Evolutionary conservation across 2,329 filamentous ascomycete genomes (phyloP).

Genomic region (Aspergillus chevalieri): DNA sequence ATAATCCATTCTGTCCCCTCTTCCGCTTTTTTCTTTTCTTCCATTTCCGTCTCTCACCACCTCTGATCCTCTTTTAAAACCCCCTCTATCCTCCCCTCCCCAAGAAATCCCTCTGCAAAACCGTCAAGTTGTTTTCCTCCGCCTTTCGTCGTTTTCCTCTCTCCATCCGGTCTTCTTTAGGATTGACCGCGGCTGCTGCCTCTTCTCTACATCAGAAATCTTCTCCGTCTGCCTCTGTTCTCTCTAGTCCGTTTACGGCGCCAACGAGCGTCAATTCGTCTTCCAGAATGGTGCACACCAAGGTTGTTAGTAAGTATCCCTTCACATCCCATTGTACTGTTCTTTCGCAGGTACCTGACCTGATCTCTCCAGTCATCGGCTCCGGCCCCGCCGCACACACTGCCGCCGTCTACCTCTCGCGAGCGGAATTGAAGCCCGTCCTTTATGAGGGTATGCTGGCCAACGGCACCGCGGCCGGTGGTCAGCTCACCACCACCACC

Average conservation of each 20-base stretch:
- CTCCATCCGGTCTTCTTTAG: slow-evolving; percentile 65
- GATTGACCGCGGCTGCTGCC: slow-evolving; percentile 67
- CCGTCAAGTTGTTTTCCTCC: slow-evolving; percentile 90
- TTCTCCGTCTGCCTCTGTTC: slow-evolving; percentile 32
- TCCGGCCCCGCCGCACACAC: slow-evolving; percentile 97
- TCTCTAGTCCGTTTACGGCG: slow-evolving; percentile 31
- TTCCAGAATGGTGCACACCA: slow-evolving; percentile 74
- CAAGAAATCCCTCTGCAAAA: slow-evolving; percentile 18
- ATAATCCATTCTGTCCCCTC: slow-evolving; percentile 10
- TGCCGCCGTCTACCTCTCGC: slow-evolving; percentile 89
- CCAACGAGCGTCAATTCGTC: slow-evolving; percentile 35
- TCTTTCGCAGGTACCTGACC: slow-evolving; percentile 14
- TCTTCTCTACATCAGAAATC: slow-evolving; percentile 60
- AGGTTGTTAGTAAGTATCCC: slow-evolving; percentile 70
- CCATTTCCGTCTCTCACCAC: slow-evolving; percentile 12
- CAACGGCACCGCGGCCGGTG: slow-evolving; percentile 90
- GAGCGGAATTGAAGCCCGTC: slow-evolving; percentile 89
- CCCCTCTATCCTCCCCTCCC: slow-evolving; percentile 6
- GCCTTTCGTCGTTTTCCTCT: slow-evolving; percentile 60
- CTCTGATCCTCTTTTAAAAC: slow-evolving; percentile 6
- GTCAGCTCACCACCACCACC: slow-evolving; percentile 95
- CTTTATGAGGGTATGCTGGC: slow-evolving; percentile 98
- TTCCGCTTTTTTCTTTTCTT: slow-evolving; percentile 11
- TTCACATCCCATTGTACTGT: slow-evolving; percentile 7
- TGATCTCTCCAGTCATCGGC: slow-evolving; percentile 61